These are phyloP conservation scores for Caloboletus firmus DNA, from an alignment of 1,284 basidiomycete genomes.

Conservation along the genomic window DNA sequence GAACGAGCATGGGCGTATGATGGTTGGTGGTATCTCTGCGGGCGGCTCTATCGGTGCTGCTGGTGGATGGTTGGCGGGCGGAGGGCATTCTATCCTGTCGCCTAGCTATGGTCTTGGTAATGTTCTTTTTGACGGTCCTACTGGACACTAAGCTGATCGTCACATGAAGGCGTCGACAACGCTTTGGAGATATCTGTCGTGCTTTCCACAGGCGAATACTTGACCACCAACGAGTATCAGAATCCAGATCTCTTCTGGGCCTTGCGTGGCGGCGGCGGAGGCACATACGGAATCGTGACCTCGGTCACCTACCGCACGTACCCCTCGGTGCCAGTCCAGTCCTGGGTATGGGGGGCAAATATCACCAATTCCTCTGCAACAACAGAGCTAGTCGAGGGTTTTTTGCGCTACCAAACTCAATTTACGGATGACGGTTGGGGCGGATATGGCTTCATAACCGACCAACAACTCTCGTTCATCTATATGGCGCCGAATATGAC, in stretches of 20 bases:
- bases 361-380: constrained; percentile 19
- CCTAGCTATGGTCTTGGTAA: constrained; percentile 46
- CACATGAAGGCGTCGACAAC: constrained; percentile 43
- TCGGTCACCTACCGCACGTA: constrained; percentile 33
- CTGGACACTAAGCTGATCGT: neutral
- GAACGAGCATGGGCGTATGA: constrained; percentile 32
- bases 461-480: constrained; percentile 15
- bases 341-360: constrained; percentile 27
- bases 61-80: constrained; percentile 45
- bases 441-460: constrained; percentile 15
- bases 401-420: constrained; percentile 33
- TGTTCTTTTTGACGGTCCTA: neutral
- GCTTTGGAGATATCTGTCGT: constrained; percentile 34
- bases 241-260: constrained; percentile 44
- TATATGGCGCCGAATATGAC: constrained; percentile 38
- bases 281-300: constrained; percentile 31
- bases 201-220: constrained; percentile 16
- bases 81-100: constrained; percentile 46
- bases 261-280: constrained; percentile 50
- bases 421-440: constrained; percentile 35
- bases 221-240: constrained; percentile 22
- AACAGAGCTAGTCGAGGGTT: constrained; percentile 22
- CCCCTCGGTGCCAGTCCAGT: constrained; percentile 32
- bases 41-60: constrained; percentile 41
- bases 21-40: constrained; percentile 41